Evolutionary conservation across 1,284 basidiomycete genomes (phyloP).

Genomic region (Cryptococcus sp.): DNA sequence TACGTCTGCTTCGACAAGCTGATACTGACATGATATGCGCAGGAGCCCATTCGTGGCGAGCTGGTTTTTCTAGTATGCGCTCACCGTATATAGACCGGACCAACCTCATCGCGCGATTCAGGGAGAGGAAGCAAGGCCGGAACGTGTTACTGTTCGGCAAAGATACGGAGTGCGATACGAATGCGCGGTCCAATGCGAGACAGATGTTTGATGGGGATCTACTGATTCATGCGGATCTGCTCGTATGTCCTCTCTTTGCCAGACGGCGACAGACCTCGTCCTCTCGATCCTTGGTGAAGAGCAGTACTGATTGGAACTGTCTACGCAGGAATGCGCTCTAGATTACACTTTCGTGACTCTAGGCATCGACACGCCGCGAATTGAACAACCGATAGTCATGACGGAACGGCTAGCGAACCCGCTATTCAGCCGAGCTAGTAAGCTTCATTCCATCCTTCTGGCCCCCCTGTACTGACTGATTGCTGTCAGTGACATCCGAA

Average conservation of each 20-base stretch:
- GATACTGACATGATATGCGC: neutral
- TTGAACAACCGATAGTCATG: conserved; percentile 92
- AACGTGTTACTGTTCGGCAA: conserved; percentile 81
- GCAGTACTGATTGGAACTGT: neutral
- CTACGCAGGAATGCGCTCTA: conserved; percentile 79
- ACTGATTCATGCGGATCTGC: conserved; percentile 80
- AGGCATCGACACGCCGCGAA: conserved; percentile 73
- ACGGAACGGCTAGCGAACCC: conserved; percentile 89
- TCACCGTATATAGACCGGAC: conserved; percentile 61
- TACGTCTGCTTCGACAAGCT: neutral
- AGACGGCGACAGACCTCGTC: neutral
- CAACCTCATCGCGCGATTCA: conserved; percentile 80
- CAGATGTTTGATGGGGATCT: conserved; percentile 90
- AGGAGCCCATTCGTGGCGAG: conserved; percentile 79
- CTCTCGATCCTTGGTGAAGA: neutral
- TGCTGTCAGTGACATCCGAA: conserved; percentile 78
- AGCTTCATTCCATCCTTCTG: conserved; percentile 46
- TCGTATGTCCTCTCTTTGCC: conserved; percentile 63
- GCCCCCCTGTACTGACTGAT: neutral
- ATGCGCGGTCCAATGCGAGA: conserved; percentile 72
- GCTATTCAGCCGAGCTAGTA: conserved; percentile 80
- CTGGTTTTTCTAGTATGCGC: conserved; percentile 70
- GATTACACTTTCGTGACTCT: conserved; percentile 90
- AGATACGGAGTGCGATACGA: conserved; percentile 78
- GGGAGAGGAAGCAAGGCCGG: conserved; percentile 79